Evolutionary conservation across 306 rosid genomes (phyloP), one percentile per base, ranked within the genome.

Genomic region (Benincasa hispida): DNA sequence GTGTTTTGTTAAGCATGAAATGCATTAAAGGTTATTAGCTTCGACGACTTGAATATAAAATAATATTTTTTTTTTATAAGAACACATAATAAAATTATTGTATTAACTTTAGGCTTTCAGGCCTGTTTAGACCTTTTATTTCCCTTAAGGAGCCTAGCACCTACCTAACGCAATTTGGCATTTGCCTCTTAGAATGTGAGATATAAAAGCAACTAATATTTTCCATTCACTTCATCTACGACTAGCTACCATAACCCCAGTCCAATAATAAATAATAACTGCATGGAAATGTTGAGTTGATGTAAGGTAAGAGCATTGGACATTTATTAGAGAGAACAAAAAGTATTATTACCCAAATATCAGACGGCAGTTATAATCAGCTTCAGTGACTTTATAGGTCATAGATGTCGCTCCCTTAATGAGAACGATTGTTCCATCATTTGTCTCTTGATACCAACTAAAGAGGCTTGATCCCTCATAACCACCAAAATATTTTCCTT

Each of bases 401-500:
- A 82, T 83, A 45, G 89, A 89, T 84, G 65, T 84, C 75, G 91
- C 95, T 70, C 88, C 97, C 74, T 80, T 82, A 72, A 92, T 87
- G 72, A 86, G 88, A 81, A 82, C 79, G 77, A 89, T 81, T 41
- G 88, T 79, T 77, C 99, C 97, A 60, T 92, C 93, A 59, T 82
- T 88, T 67, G 84, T 90, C 87, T 92, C 90, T 90, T 91, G 87
- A 75, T 90, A 88, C 99, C 99, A 94, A 89, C 95, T 89, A 78
- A 83, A 86, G 72, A 87, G 89, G 87, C 99, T 90, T 62, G 80
- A 86, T 76, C 99, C 97, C 84, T 94, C 96, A 51, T 90, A 79
- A 82, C 99, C 99, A 82, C 99, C 99, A 87, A 89, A 94, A 86
- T 94, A 94, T 82, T 89, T 83, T 74, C 99, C 99, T 82, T 90